Percentiles rank a stretch among this genome's conserved stretches.
Conservation (phyloP, 2,329 filamentous ascomycete species). For the Talaromyces amestolkiae region DNA sequence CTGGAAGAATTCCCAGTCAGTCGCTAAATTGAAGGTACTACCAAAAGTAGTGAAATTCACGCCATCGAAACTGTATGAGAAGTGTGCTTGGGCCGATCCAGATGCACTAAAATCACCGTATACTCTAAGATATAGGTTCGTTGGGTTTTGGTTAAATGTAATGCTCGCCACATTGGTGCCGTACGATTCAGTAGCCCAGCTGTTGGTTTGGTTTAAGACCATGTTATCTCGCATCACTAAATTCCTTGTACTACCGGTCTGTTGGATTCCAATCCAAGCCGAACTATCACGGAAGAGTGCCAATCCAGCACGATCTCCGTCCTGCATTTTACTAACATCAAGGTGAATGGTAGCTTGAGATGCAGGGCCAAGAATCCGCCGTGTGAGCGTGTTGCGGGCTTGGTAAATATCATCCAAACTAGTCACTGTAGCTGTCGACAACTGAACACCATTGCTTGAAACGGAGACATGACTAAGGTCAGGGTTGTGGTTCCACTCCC, state of each 20-base stretch:
- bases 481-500: slow-evolving; percentile 6
- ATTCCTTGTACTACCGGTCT: background rate
- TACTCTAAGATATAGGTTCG: too few relatives aligned
- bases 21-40: background rate
- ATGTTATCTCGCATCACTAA: background rate
- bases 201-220: background rate
- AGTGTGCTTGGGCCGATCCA: background rate
- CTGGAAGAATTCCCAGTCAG: background rate
- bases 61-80: background rate
- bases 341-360: background rate
- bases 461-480: background rate
- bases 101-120: too few relatives aligned
- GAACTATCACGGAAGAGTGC: background rate
- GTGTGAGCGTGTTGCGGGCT: background rate
- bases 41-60: background rate
- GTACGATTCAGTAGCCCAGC: background rate
- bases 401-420: background rate
- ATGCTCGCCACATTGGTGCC: background rate
- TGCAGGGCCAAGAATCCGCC: background rate
- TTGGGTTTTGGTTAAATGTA: background rate
- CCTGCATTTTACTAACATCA: background rate
- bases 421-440: background rate
- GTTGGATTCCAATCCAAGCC: background rate
- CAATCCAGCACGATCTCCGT: background rate
- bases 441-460: background rate